These are phyloP conservation scores for Vitis rotundifolia DNA, from an alignment of 164 flowering plant species.

Conservation along the genomic window DNA sequence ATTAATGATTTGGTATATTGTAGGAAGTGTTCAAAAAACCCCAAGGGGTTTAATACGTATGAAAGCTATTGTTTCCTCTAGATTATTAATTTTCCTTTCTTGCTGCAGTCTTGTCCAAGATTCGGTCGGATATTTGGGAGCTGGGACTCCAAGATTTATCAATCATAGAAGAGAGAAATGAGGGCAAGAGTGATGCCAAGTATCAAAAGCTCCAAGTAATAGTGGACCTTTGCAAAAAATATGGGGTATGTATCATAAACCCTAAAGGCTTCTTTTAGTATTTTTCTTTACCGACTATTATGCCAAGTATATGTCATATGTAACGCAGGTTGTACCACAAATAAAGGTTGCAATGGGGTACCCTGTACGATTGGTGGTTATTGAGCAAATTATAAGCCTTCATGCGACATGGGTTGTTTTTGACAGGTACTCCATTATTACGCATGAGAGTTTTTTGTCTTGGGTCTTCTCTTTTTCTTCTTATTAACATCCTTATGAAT, in stretches of 20 bases:
- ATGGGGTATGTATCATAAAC: slow-evolving; percentile 26
- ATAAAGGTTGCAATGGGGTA: slow-evolving; percentile 54
- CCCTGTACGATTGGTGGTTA: slow-evolving; percentile 30
- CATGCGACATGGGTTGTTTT: slow-evolving; percentile 56
- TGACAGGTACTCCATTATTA: slow-evolving; percentile 37
- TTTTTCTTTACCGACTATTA: background rate
- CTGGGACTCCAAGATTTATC: slow-evolving; percentile 27
- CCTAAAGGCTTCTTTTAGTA: background rate
- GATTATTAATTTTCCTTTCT: too few species aligned
- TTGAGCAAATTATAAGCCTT: slow-evolving; percentile 47
- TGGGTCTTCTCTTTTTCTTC: background rate
- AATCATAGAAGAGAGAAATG: slow-evolving; percentile 4
- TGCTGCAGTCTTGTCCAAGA: slow-evolving; percentile 30
- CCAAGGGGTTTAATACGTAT: too few species aligned
- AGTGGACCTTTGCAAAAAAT: slow-evolving; percentile 26
- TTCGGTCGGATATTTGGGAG: slow-evolving; percentile 31
- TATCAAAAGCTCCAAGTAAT: slow-evolving; percentile 30
- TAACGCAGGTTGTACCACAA: slow-evolving; percentile 43
- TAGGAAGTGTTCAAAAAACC: too few species aligned
- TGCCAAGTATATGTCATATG: background rate
- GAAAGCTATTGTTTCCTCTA: too few species aligned
- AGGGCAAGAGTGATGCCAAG: slow-evolving; percentile 20
- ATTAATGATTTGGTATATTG: too few species aligned
- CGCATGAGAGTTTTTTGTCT: background rate
- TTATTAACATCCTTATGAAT: background rate